Percentiles rank a stretch among this genome's conserved stretches.
Conservation (phyloP, 202 grass and related monocot genomes). For the Musa balbisiana region DNA sequence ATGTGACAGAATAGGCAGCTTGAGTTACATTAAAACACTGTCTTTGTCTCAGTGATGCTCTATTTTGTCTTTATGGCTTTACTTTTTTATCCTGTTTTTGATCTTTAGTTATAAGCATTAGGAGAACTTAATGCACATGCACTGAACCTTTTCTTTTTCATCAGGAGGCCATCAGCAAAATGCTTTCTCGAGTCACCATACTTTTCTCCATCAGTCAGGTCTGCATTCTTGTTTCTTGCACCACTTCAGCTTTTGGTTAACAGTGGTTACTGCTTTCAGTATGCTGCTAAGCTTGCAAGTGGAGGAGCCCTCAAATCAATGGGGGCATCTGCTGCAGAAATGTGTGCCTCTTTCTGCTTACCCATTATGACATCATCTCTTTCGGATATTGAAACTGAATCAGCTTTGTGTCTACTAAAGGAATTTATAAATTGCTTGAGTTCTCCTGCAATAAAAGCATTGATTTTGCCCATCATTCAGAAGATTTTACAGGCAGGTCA, state of each 20-base stretch:
- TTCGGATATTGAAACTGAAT: constrained; percentile 58
- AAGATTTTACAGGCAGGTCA: constrained; percentile 98
- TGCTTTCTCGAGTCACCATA: constrained; percentile 72
- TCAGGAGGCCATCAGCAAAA: constrained; percentile 83
- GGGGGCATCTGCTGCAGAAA: constrained; percentile 73
- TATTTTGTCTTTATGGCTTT: background rate
- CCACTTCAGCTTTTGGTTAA: constrained; percentile 72
- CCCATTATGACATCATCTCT: constrained; percentile 53
- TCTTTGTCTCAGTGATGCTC: too few relatives aligned
- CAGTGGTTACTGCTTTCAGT: constrained; percentile 58
- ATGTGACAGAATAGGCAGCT: background rate
- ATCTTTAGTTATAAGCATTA: background rate
- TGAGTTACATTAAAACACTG: too few relatives aligned
- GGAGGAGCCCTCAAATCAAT: constrained; percentile 73
- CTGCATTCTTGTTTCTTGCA: constrained; percentile 83
- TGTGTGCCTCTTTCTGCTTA: constrained; percentile 76
- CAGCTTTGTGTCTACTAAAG: constrained; percentile 53
- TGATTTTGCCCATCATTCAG: constrained; percentile 73
- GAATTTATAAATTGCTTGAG: constrained; percentile 80
- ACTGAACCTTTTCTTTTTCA: constrained; percentile 8
- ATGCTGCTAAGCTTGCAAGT: constrained; percentile 69
- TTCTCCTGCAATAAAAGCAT: constrained; percentile 48
- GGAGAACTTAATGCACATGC: background rate
- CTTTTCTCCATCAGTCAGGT: constrained; percentile 69
- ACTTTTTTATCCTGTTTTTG: background rate